A percentile compares a stretch with the other conserved stretches of the same genome.
These are phyloP conservation scores for Secale cereale DNA, from an alignment of 176 grass and related monocot species.

Conservation along the genomic window DNA sequence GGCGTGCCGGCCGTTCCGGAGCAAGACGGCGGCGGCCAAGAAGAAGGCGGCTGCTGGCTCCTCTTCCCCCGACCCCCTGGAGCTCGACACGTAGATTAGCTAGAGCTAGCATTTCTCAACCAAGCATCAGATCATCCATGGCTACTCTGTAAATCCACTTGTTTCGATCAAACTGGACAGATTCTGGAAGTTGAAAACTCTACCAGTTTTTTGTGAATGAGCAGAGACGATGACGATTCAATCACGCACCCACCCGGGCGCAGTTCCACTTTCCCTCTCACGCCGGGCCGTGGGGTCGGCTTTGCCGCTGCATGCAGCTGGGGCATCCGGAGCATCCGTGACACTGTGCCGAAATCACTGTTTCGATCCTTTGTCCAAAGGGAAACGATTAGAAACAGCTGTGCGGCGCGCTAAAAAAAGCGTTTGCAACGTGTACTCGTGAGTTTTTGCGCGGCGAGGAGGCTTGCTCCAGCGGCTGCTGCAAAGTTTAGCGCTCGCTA, in stretches of 20 bases:
- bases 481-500: too few relatives aligned
- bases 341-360: too few relatives aligned
- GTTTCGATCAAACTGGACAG: neutral
- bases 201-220: neutral
- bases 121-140: neutral
- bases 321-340: too few relatives aligned
- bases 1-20: slow-evolving; percentile 72
- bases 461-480: too few relatives aligned
- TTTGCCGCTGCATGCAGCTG: too few relatives aligned
- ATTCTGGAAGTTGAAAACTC: neutral
- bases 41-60: slow-evolving; percentile 16
- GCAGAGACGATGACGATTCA: neutral
- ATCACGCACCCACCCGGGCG: neutral
- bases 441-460: too few relatives aligned
- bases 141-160: slow-evolving; percentile 39
- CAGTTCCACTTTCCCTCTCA: too few relatives aligned
- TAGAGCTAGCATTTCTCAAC: neutral
- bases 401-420: too few relatives aligned
- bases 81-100: slow-evolving; percentile 35
- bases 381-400: too few relatives aligned
- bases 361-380: too few relatives aligned
- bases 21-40: slow-evolving; percentile 31
- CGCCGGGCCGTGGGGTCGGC: too few relatives aligned
- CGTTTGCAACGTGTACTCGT: too few relatives aligned
- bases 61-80: slow-evolving; percentile 24